phyloP scores from a whole-genome alignment of 2,329 filamentous ascomycete genomes.

The Ambrosiella cleistominuta region DNA sequence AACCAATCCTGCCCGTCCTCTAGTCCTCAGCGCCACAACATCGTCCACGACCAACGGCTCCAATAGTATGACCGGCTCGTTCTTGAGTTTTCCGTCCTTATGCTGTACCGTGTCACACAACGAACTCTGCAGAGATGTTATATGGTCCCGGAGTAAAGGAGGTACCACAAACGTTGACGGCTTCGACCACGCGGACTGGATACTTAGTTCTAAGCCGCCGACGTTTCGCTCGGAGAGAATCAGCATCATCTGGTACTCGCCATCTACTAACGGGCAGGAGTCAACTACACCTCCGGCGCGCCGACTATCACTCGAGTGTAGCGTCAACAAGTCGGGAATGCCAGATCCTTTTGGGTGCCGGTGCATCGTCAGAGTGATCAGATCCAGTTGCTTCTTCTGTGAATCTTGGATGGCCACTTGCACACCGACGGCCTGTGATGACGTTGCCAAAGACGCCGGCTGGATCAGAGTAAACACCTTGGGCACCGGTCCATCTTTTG shows the following conservation, averaged over 20 bases:
- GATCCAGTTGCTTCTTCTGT: slow-evolving; percentile 41
- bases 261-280: slow-evolving; percentile 54
- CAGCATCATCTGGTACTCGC: slow-evolving; percentile 48
- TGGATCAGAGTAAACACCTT: slow-evolving; percentile 52
- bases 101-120: not conserved
- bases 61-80: not conserved
- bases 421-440: slow-evolving; percentile 35
- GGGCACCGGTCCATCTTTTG: not conserved
- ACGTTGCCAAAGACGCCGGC: slow-evolving; percentile 36
- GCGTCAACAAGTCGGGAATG: slow-evolving; percentile 7
- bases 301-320: slow-evolving; percentile 28
- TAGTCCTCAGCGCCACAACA: slow-evolving; percentile 35
- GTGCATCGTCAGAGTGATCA: slow-evolving; percentile 7
- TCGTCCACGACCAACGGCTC: slow-evolving; percentile 19
- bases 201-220: slow-evolving; percentile 47
- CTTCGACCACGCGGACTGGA: slow-evolving; percentile 60
- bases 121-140: slow-evolving; percentile 38
- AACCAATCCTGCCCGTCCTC: slow-evolving; percentile 41
- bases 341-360: slow-evolving; percentile 2
- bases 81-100: not conserved
- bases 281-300: slow-evolving; percentile 53
- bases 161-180: slow-evolving; percentile 51
- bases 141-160: slow-evolving; percentile 39
- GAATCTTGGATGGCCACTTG: slow-evolving; percentile 54
- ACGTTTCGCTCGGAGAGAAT: slow-evolving; percentile 48